Evolutionary conservation across 2,329 filamentous ascomycete species (phyloP).

Genomic region (Pseudogymnoascus sp.): DNA sequence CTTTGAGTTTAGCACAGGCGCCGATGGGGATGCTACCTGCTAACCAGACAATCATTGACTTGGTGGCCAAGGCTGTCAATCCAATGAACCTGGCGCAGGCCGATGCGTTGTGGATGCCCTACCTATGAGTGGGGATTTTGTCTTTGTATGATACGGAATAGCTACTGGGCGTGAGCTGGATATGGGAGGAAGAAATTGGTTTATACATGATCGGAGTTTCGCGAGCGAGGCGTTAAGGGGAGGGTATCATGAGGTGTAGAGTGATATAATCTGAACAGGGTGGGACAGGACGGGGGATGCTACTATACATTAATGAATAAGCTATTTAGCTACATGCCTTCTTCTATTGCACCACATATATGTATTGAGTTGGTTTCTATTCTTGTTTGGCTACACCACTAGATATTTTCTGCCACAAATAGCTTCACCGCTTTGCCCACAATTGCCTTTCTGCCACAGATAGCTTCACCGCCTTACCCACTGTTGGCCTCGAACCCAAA

Average conservation of each 20-base stretch:
- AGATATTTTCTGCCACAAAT: not conserved
- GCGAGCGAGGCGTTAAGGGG: constrained; percentile 3
- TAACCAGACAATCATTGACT: constrained; percentile 93
- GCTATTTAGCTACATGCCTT: not conserved
- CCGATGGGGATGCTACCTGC: constrained; percentile 72
- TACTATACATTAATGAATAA: constrained; percentile 9
- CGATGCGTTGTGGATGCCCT: constrained; percentile 96
- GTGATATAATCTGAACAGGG: not conserved
- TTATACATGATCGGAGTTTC: constrained; percentile 4
- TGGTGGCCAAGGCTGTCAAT: constrained; percentile 87
- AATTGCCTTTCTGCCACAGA: not conserved
- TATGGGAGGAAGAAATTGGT: not conserved
- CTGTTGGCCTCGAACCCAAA: not conserved
- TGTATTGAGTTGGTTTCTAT: not conserved
- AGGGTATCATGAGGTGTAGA: not conserved
- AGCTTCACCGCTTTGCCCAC: not conserved
- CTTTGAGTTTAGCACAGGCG: constrained; percentile 71
- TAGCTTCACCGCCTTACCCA: not conserved
- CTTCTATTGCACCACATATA: not conserved
- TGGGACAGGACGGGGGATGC: not conserved
- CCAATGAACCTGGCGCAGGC: constrained; percentile 80
- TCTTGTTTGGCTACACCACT: too few relatives aligned
- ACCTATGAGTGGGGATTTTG: constrained; percentile 49
- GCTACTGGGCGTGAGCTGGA: not conserved
- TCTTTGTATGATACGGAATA: not conserved